These are phyloP conservation scores for Cryphonectria radicalis DNA, from an alignment of 2,329 filamentous ascomycete genomes.

Conservation along the genomic window DNA sequence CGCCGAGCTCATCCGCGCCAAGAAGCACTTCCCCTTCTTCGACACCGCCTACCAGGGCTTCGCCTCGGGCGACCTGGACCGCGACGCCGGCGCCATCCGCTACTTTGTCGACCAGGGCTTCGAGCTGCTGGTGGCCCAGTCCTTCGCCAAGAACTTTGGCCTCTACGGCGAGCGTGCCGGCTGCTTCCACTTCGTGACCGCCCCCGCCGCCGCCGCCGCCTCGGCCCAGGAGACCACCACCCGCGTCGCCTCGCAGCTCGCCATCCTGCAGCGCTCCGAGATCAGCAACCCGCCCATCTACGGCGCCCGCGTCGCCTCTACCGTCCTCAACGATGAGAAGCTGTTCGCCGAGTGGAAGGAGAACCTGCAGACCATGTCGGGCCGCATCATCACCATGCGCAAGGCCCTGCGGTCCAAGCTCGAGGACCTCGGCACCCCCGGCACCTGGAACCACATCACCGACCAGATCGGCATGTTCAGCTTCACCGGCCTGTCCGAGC, in stretches of 20 bases:
- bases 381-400: conserved; percentile 92
- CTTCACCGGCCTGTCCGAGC: conserved; percentile 79
- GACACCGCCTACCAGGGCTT: conserved; percentile 98
- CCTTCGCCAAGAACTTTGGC: conserved; percentile 97
- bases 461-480: conserved; percentile 99
- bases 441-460: conserved; percentile 95
- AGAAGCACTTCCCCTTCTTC: conserved; percentile 95
- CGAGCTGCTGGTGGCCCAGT: conserved; percentile 86
- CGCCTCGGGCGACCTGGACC: conserved; percentile 83
- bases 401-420: conserved; percentile 76
- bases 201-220: conserved; percentile 69
- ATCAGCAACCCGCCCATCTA: conserved; percentile 97
- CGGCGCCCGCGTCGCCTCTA: conserved; percentile 84
- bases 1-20: conserved; percentile 73
- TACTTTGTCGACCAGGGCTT: conserved; percentile 94
- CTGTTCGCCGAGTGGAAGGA: conserved; percentile 93
- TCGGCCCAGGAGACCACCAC: conserved; percentile 59
- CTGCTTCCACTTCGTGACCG: conserved; percentile 91
- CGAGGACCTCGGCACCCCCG: conserved; percentile 83
- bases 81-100: conserved; percentile 89
- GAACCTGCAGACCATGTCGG: conserved; percentile 91
- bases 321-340: conserved; percentile 78
- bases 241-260: conserved; percentile 83
- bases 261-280: conserved; percentile 93
- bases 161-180: conserved; percentile 96